Evolutionary conservation across 768 basidiomycete genomes (phyloP).

Genomic region (Amanita rubescens): DNA sequence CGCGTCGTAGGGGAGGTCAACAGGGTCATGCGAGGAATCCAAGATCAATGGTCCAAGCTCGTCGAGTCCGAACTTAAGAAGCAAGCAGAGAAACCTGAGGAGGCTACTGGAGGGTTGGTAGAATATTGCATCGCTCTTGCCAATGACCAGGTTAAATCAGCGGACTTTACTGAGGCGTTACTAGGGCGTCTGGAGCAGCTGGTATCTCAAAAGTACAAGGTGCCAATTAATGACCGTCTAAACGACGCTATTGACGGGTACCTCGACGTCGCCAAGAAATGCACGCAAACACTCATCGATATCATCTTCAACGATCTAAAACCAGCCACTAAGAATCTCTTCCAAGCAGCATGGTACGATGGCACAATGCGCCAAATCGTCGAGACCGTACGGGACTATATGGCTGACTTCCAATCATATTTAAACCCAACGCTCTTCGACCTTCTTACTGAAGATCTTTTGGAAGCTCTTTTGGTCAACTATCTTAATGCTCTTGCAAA

Average conservation of each 20-base stretch:
- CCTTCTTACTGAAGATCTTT: constrained; percentile 84
- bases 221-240: constrained; percentile 73
- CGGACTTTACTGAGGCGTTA: constrained; percentile 87
- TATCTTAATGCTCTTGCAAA: constrained; percentile 87
- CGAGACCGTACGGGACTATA: constrained; percentile 95
- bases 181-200: constrained; percentile 82
- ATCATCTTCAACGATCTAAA: constrained; percentile 94
- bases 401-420: constrained; percentile 88
- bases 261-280: constrained; percentile 96
- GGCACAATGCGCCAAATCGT: constrained; percentile 82
- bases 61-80: constrained; percentile 84
- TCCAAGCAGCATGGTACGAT: constrained; percentile 87
- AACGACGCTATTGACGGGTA: constrained; percentile 98
- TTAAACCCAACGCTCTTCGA: constrained; percentile 90
- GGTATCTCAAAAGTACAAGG: constrained; percentile 88
- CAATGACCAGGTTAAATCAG: constrained; percentile 96
- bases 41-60: constrained; percentile 80
- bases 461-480: constrained; percentile 82
- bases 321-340: constrained; percentile 76
- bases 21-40: constrained; percentile 83
- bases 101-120: constrained; percentile 79
- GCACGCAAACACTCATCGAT: constrained; percentile 89
- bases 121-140: constrained; percentile 96
- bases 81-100: constrained; percentile 82
- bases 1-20: constrained; percentile 84